phyloP scores from a whole-genome alignment of 2,329 filamentous ascomycete species.

The Emydomyces testavorans region DNA sequence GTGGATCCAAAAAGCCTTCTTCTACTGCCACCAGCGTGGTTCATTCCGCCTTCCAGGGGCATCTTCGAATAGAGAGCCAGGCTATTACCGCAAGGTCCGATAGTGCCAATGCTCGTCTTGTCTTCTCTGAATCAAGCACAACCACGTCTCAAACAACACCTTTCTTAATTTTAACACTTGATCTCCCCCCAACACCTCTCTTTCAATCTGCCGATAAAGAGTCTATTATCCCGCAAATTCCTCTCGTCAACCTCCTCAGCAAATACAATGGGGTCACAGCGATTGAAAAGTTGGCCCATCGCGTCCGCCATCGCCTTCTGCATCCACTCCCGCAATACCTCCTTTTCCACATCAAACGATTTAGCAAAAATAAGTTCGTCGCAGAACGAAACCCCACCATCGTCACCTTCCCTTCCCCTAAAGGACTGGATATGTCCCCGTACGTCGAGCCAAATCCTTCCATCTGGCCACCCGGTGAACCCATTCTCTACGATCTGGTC shows the following conservation, averaged over 20 bases:
- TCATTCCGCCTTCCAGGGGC: conserved; percentile 87
- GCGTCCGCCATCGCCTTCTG: conserved; percentile 77
- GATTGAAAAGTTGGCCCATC: conserved; percentile 79
- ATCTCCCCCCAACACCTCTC: conserved; percentile 79
- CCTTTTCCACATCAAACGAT: conserved; percentile 91
- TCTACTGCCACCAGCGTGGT: conserved; percentile 58
- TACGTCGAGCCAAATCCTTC: conserved; percentile 81
- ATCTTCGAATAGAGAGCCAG: conserved; percentile 83
- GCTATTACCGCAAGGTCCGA: conserved; percentile 86
- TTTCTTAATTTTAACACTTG: conserved; percentile 85
- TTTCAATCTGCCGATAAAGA: conserved; percentile 91
- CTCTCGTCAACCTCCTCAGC: conserved; percentile 66
- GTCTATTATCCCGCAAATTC: conserved; percentile 77
- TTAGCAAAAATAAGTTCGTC: conserved; percentile 93
- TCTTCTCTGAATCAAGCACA: conserved; percentile 80
- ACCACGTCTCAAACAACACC: conserved; percentile 66
- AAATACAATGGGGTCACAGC: conserved; percentile 87
- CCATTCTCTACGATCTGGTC: conserved; percentile 88
- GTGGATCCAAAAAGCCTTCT: conserved; percentile 76
- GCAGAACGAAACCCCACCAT: conserved; percentile 94
- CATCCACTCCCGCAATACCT: conserved; percentile 87
- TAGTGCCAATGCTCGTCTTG: conserved; percentile 63
- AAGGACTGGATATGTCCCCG: conserved; percentile 72
- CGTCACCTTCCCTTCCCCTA: conserved; percentile 81
- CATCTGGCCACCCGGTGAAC: conserved; percentile 60